Evolutionary conservation across 1,284 basidiomycete genomes (phyloP).

Genomic region (Fomitopsis schrenkii): DNA sequence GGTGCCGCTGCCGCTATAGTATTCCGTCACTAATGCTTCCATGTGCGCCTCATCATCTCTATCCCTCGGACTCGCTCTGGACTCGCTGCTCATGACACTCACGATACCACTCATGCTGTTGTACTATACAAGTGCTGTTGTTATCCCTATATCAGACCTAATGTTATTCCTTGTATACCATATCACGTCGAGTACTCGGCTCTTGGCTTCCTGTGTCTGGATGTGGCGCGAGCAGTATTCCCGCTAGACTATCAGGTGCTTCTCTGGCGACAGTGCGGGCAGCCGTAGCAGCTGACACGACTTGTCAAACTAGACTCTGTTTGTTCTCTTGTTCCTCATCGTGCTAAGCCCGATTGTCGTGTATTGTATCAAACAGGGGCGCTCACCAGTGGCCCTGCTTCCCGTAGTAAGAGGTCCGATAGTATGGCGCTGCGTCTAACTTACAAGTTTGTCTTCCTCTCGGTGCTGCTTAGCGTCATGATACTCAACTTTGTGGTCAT

Average conservation of each 20-base stretch:
- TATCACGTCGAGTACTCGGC: neutral
- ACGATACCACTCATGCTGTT: neutral
- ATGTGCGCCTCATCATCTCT: neutral
- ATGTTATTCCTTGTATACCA: neutral
- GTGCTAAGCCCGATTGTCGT: too few relatives aligned
- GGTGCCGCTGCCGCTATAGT: neutral
- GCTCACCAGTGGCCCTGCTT: too few relatives aligned
- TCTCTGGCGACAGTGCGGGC: neutral
- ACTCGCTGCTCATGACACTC: neutral
- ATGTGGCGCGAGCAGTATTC: neutral
- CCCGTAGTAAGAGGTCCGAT: too few relatives aligned
- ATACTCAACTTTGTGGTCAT: too few relatives aligned
- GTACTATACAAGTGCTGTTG: neutral
- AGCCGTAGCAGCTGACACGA: neutral
- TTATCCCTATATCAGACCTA: neutral
- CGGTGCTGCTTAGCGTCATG: too few relatives aligned
- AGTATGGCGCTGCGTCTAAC: too few relatives aligned
- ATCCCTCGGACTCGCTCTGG: neutral
- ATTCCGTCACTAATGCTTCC: neutral
- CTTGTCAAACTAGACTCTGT: neutral
- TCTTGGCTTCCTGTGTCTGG: neutral
- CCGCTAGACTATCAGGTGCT: neutral
- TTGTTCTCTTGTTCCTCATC: too few relatives aligned
- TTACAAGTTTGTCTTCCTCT: too few relatives aligned
- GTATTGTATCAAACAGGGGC: too few relatives aligned